Evolutionary conservation across 2,329 filamentous ascomycete genomes (phyloP).

Genomic region (Curvularia eragrostidis): DNA sequence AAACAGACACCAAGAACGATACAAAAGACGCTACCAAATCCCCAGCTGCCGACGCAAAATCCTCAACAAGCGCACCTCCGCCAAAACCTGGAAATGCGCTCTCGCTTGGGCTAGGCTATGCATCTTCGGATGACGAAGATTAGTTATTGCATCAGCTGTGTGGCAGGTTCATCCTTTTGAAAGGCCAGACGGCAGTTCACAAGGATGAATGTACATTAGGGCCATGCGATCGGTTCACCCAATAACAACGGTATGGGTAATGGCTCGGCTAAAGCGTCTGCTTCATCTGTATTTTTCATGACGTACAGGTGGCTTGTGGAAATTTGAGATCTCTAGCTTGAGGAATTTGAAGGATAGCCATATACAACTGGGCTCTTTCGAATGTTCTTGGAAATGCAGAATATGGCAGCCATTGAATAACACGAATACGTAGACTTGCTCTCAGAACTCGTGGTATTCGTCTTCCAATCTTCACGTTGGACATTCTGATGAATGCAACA

Average conservation of each 20-base stretch:
- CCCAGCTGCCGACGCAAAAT: constrained; percentile 6
- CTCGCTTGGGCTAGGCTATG: constrained; percentile 50
- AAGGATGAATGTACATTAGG: not conserved
- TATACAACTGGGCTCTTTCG: not conserved
- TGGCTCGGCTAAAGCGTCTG: not conserved
- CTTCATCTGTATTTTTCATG: not conserved
- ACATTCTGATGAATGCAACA: not conserved
- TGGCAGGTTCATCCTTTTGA: not conserved
- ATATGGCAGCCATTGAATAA: not conserved
- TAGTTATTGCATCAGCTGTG: constrained; percentile 7
- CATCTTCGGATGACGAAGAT: constrained; percentile 55
- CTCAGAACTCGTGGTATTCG: not conserved
- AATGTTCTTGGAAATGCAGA: not conserved
- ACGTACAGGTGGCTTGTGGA: not conserved
- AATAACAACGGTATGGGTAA: not conserved
- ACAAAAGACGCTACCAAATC: constrained; percentile 5
- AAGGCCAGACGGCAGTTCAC: not conserved
- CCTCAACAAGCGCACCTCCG: constrained; percentile 23
- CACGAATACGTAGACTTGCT: not conserved
- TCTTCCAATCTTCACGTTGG: not conserved
- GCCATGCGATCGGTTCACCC: not conserved
- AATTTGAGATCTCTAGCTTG: not conserved
- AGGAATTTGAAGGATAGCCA: not conserved
- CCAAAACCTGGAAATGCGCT: constrained; percentile 25
- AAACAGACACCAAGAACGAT: not conserved